Evolutionary conservation across 495 filamentous ascomycete species (phyloP), one percentile per base, ranked within the genome.

Genomic region (Polyplosphaeria fusca): DNA sequence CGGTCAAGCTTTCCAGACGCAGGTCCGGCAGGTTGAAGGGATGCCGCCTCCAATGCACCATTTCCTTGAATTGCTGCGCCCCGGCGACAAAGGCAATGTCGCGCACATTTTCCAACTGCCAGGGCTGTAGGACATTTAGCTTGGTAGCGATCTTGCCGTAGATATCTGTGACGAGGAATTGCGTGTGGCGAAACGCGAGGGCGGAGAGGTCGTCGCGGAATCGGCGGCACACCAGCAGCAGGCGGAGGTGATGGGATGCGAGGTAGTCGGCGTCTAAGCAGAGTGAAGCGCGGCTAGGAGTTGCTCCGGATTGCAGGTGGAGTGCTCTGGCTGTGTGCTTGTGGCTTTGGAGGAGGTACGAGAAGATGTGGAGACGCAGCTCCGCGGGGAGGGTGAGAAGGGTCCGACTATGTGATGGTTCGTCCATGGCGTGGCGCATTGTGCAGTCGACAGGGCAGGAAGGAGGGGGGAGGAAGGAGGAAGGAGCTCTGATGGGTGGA

Each of bases 151-250:
- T 44, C 13, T 49, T 46, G 20, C 53, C 55, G 48, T 47, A 67
- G 12, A 57, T 62, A 48, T 62, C 63, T 47, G 30, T 41, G 25
- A 61, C 27, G 5, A 65, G 30, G 51, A 71, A 71, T 11, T 37
- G 20, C 0, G 68, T 71, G 7, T 16, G 37, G 11, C 16, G 27
- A 26, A 69, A 52, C 1, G 64, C 66, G n/a, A 67, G 57, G 7
- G 28, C 22, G 43, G 43, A 50, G 50, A 57, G 56, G 47, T 71
- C 68, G 16, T 54, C 18, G 28, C 58, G 60, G 45, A 68, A 55
- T 51, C 66, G 68, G 41, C 48, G 61, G 52, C 68, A 71, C 3
- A 45, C 53, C 25, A 66, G 55, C 4, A 71, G 64, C 5, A 60
- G 42, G 22, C 43, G 24, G 1, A 71, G 51, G 14, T 47, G 9